These are phyloP conservation scores for Gaertneriomyces semiglobifer DNA, from an alignment of 192 early-diverging fungal genomes.

Conservation along the genomic window DNA sequence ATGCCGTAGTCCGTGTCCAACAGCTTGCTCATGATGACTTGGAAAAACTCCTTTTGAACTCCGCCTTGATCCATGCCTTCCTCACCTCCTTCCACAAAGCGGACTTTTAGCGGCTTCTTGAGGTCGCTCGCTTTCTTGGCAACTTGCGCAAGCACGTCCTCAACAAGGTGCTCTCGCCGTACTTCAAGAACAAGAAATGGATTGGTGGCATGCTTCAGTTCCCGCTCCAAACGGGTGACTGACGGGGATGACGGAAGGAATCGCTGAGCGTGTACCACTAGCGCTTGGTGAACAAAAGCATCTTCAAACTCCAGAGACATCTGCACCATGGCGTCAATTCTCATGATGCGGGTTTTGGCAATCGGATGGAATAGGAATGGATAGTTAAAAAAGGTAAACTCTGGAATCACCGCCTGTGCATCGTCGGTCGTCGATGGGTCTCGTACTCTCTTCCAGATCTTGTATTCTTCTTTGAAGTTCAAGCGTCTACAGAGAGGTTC, in stretches of 20 bases:
- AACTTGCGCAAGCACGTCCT: slow-evolving; percentile 72
- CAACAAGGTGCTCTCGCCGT: slow-evolving; percentile 62
- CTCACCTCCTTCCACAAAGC: slow-evolving; percentile 85
- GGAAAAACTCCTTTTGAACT: slow-evolving; percentile 94
- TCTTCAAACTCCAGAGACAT: slow-evolving; percentile 79
- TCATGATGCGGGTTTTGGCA: slow-evolving; percentile 66
- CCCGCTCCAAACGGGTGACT: slow-evolving; percentile 51
- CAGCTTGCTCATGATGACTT: slow-evolving; percentile 68
- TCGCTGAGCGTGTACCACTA: slow-evolving; percentile 70
- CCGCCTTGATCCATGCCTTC: slow-evolving; percentile 95
- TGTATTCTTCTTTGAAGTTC: slow-evolving; percentile 78
- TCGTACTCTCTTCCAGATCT: slow-evolving; percentile 60
- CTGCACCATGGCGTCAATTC: slow-evolving; percentile 72
- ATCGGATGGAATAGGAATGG: slow-evolving; percentile 68
- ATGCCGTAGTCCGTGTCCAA: slow-evolving; percentile 72
- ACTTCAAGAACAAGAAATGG: slow-evolving; percentile 82
- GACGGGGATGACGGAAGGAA: slow-evolving; percentile 50
- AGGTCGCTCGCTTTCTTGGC: slow-evolving; percentile 57
- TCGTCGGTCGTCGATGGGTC: slow-evolving; percentile 17
- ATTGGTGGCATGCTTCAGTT: slow-evolving; percentile 57
- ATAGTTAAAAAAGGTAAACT: slow-evolving; percentile 69
- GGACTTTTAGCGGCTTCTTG: slow-evolving; percentile 79
- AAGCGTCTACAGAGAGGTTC: slow-evolving; percentile 39
- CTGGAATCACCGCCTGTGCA: slow-evolving; percentile 20
- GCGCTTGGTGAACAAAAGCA: slow-evolving; percentile 75